Conservation (phyloP, 352 stramenopile genomes). For the Peronospora belbahrii region DNA sequence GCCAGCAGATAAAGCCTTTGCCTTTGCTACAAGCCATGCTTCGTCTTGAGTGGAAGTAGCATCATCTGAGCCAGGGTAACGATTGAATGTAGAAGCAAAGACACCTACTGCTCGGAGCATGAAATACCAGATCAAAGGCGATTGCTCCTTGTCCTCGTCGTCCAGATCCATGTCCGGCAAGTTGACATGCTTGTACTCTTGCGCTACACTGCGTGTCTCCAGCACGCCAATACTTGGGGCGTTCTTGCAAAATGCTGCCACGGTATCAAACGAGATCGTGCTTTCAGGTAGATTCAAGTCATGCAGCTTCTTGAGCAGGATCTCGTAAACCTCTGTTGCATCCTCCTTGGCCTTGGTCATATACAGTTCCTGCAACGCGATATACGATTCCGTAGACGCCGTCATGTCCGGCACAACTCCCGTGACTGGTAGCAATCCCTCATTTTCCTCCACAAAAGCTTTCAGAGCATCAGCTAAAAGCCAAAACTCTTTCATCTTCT, state of each 20-base stretch:
- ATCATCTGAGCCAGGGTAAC: slow-evolving; percentile 78
- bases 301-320: slow-evolving; percentile 28
- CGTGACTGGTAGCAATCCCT: slow-evolving; percentile 71
- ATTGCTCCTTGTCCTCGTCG: slow-evolving; percentile 80
- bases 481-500: slow-evolving; percentile 64
- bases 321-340: slow-evolving; percentile 28
- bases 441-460: slow-evolving; percentile 71
- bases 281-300: slow-evolving; percentile 25
- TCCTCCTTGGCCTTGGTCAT: slow-evolving; percentile 82
- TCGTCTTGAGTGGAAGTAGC: slow-evolving; percentile 46
- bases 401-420: slow-evolving; percentile 96
- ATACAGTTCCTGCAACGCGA: slow-evolving; percentile 92
- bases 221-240: slow-evolving; percentile 78
- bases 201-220: slow-evolving; percentile 66
- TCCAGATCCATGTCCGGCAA: slow-evolving; percentile 65
- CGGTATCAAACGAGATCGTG: slow-evolving; percentile 50
- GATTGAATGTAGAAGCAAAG: slow-evolving; percentile 45
- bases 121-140: slow-evolving; percentile 93
- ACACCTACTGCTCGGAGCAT: slow-evolving; percentile 74
- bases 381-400: slow-evolving; percentile 90
- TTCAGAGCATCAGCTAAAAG: slow-evolving; percentile 62
- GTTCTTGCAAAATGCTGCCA: slow-evolving; percentile 91
- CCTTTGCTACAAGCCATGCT: slow-evolving; percentile 50
- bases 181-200: slow-evolving; percentile 75
- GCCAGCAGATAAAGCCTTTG: slow-evolving; percentile 30